These are phyloP conservation scores for Hypoxylon intermedium DNA, from an alignment of 495 filamentous ascomycete species.

Conservation along the genomic window DNA sequence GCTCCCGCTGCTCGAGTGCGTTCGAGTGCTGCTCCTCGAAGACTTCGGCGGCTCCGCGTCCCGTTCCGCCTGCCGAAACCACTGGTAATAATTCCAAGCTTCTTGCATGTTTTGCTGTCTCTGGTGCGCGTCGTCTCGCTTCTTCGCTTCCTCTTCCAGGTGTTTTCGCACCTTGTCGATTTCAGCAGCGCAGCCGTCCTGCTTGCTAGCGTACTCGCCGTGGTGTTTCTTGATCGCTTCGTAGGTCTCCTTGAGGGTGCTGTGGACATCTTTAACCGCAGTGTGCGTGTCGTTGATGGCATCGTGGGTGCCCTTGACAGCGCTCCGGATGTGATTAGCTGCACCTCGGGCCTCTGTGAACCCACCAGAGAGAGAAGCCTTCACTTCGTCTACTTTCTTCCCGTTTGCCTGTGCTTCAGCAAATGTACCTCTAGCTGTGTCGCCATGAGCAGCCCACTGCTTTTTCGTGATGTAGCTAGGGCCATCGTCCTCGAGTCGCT, in stretches of 20 bases:
- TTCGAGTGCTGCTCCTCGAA: conserved; percentile 21
- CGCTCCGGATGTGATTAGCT: conserved; percentile 15
- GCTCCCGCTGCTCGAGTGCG: conserved; percentile 6
- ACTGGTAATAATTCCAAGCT: conserved; percentile 34
- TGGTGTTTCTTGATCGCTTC: conserved; percentile 33
- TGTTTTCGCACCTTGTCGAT: conserved; percentile 30
- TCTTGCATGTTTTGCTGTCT: conserved; percentile 33
- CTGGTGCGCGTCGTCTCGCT: conserved; percentile 31
- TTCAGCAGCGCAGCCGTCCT: conserved; percentile 35
- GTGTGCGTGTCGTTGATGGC: conserved; percentile 23
- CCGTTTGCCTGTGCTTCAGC: conserved; percentile 20
- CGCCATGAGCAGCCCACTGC: conserved; percentile 20
- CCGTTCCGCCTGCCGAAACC: conserved; percentile 25
- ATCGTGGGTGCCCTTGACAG: conserved; percentile 15
- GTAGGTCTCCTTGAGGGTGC: conserved; percentile 26
- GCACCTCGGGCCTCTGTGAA: conserved; percentile 26
- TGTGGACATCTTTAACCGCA: conserved; percentile 30
- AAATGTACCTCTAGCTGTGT: conserved; percentile 7
- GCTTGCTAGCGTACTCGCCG: conserved; percentile 26
- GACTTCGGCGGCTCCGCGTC: conserved; percentile 23
- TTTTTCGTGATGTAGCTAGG: conserved; percentile 17
- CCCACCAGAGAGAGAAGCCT: conserved; percentile 22
- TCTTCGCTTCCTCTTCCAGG: conserved; percentile 37
- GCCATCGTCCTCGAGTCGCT: conserved; percentile 10
- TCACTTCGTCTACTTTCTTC: conserved; percentile 31